Conservation (phyloP, 1,284 basidiomycete genomes). For the Austroboletus niveus region DNA sequence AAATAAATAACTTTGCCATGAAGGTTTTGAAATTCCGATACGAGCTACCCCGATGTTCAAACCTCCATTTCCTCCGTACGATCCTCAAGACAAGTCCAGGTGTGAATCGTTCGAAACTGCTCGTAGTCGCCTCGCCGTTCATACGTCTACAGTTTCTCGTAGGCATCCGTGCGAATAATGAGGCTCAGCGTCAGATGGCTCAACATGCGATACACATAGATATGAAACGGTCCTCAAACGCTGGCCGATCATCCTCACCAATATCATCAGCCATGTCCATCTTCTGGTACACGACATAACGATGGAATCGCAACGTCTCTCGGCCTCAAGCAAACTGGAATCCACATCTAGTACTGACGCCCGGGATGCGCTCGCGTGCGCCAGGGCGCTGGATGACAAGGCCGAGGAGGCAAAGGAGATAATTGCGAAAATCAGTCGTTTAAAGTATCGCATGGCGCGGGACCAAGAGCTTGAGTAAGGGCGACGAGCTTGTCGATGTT, state of each 20-base stretch:
- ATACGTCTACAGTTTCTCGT: too few relatives aligned
- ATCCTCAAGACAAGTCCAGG: too few relatives aligned
- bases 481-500: neutral
- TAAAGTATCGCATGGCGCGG: constrained; percentile 90
- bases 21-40: too few relatives aligned
- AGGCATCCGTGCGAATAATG: neutral
- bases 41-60: too few relatives aligned
- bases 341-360: neutral
- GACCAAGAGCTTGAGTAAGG: constrained; percentile 73
- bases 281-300: constrained; percentile 54
- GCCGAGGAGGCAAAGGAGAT: constrained; percentile 75
- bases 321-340: neutral
- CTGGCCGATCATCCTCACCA: constrained; percentile 90
- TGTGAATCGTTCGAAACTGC: too few relatives aligned
- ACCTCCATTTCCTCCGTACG: too few relatives aligned
- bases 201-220: constrained; percentile 37
- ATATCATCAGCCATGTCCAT: constrained; percentile 72
- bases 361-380: constrained; percentile 15
- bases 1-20: too few relatives aligned
- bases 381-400: constrained; percentile 35
- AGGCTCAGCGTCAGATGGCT: neutral
- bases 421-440: constrained; percentile 74
- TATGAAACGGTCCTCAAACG: constrained; percentile 60
- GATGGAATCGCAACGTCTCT: constrained; percentile 18
- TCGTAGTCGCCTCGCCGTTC: too few relatives aligned